Evolutionary conservation across 371 early-diverging fungal genomes (phyloP).

Genomic region (Dichotomocladium elegans): DNA sequence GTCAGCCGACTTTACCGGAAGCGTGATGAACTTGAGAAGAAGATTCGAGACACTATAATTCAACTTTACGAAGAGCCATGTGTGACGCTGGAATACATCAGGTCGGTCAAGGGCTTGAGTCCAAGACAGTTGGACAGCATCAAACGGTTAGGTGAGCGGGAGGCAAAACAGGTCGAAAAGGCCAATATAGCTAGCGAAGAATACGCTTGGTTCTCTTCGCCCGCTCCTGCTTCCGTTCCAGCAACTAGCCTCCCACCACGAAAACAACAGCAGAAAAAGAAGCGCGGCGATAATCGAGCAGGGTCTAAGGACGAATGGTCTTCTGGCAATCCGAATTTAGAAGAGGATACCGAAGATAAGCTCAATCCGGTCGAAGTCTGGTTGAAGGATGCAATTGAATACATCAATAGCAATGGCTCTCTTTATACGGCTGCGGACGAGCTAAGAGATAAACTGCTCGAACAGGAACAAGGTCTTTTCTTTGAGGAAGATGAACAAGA

Average conservation of each 20-base stretch:
- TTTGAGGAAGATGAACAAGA: conserved; percentile 41
- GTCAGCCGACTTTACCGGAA: conserved; percentile 30
- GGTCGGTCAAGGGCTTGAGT: conserved; percentile 24
- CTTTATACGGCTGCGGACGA: conserved; percentile 14
- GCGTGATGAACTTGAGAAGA: conserved; percentile 31
- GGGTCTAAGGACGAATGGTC: conserved; percentile 13
- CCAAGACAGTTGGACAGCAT: conserved; percentile 42
- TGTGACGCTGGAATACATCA: conserved; percentile 37
- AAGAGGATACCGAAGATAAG: conserved; percentile 10
- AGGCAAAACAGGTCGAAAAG: conserved; percentile 13
- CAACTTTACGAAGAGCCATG: conserved; percentile 53
- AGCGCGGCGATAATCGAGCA: background rate
- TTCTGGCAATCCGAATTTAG: conserved; percentile 28
- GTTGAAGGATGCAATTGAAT: conserved; percentile 43
- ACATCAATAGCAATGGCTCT: conserved; percentile 6
- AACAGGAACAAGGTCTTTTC: conserved; percentile 25
- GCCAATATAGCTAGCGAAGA: conserved; percentile 39
- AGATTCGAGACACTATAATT: conserved; percentile 30
- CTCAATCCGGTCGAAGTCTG: conserved; percentile 41
- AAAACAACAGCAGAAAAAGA: background rate
- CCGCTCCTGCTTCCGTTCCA: conserved; percentile 1
- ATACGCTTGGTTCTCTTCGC: conserved; percentile 34
- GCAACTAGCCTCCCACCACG: background rate
- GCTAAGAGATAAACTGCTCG: conserved; percentile 23
- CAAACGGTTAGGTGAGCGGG: conserved; percentile 28